phyloP scores from a whole-genome alignment of 768 basidiomycete genomes.

The Calocera viscosa region DNA sequence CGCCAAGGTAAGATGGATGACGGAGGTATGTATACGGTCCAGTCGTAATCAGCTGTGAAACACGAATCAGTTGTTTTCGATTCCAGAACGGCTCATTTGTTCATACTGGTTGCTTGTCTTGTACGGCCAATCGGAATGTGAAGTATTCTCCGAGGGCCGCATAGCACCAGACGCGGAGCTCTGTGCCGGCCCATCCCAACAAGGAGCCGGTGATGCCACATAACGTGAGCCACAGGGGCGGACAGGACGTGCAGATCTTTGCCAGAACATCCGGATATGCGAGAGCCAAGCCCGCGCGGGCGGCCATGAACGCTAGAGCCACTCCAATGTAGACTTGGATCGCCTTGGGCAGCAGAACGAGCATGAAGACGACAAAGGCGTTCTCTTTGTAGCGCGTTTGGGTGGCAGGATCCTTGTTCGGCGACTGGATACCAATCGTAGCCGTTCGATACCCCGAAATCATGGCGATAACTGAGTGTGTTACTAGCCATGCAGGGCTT shows the following conservation, averaged over 20 bases:
- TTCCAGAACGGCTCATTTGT: background rate
- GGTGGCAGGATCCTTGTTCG: background rate
- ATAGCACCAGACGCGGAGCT: background rate
- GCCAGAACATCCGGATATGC: background rate
- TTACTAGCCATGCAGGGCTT: background rate
- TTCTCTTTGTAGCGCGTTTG: background rate
- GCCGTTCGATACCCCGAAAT: background rate
- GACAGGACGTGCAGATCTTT: background rate
- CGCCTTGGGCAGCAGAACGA: background rate
- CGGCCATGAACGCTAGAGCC: background rate
- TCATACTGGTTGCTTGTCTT: background rate
- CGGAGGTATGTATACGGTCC: background rate
- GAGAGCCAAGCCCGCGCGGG: background rate
- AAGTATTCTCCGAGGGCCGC: background rate
- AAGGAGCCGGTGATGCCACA: background rate
- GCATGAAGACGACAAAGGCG: background rate
- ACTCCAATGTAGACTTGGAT: background rate
- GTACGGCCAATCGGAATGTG: background rate
- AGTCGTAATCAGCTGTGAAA: background rate
- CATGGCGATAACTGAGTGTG: background rate
- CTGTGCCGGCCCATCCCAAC: background rate
- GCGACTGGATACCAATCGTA: background rate
- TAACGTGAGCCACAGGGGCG: background rate
- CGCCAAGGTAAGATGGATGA: background rate
- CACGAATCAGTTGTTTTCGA: background rate